Evolutionary conservation across 2,329 filamentous ascomycete species (phyloP).

Genomic region (Fonsecaea monophora): DNA sequence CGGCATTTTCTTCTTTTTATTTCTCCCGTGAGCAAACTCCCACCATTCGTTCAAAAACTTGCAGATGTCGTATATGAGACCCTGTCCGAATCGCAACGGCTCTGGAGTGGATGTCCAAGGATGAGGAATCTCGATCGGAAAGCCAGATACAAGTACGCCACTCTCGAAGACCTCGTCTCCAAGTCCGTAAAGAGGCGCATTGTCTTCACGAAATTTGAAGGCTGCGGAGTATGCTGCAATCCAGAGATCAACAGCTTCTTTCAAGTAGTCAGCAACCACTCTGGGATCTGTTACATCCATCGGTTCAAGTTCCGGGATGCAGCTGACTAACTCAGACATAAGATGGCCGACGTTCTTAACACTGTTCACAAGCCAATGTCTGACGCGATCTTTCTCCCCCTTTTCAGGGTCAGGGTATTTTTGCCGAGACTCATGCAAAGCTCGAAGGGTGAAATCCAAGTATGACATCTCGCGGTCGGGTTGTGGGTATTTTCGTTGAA

Average conservation of each 20-base stretch:
- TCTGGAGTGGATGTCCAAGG: conserved; percentile 78
- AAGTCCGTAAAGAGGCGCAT: conserved; percentile 75
- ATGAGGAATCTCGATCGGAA: conserved; percentile 70
- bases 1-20: conserved; percentile 40
- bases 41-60: conserved; percentile 44
- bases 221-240: conserved; percentile 67
- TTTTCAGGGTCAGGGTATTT: conserved; percentile 67
- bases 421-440: conserved; percentile 78
- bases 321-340: conserved; percentile 78
- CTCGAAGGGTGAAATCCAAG: conserved; percentile 75
- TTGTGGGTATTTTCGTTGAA: conserved; percentile 63
- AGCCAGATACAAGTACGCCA: conserved; percentile 68
- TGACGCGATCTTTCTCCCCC: conserved; percentile 77
- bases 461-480: conserved; percentile 71
- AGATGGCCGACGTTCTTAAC: conserved; percentile 75
- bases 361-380: conserved; percentile 86
- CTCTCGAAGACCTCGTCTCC: conserved; percentile 69
- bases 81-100: conserved; percentile 33
- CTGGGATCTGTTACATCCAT: conserved; percentile 62
- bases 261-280: conserved; percentile 55
- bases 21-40: conserved; percentile 39
- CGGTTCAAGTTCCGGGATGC: conserved; percentile 74
- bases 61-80: conserved; percentile 36
- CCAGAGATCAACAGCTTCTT: conserved; percentile 79
- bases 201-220: conserved; percentile 73